These are phyloP conservation scores for Fistulifera pelliculosa DNA, from an alignment of 108 stramenopile species.

Conservation along the genomic window DNA sequence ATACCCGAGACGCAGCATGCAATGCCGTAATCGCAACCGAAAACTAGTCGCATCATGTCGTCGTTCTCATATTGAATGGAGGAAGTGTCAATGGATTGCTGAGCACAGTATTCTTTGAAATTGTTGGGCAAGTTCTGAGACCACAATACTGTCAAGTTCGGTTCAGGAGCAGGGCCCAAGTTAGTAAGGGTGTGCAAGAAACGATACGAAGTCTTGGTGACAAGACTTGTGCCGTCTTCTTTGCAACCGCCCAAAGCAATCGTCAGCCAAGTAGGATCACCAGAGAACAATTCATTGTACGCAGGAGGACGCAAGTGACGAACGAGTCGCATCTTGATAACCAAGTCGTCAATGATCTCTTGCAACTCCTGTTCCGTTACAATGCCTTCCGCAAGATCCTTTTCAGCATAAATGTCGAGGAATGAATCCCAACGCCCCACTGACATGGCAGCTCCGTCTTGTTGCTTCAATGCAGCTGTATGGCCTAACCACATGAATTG, in stretches of 20 bases:
- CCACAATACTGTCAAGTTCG: slow-evolving; percentile 62
- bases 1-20: slow-evolving; percentile 67
- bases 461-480: slow-evolving; percentile 56
- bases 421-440: slow-evolving; percentile 60
- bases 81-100: slow-evolving; percentile 40
- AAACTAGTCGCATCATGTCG: slow-evolving; percentile 52
- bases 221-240: slow-evolving; percentile 35
- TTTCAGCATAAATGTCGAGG: slow-evolving; percentile 47
- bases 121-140: slow-evolving; percentile 28
- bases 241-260: slow-evolving; percentile 44
- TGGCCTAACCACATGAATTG: slow-evolving; percentile 59
- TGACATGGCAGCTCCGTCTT: slow-evolving; percentile 69
- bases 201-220: slow-evolving; percentile 45
- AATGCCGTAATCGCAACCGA: slow-evolving; percentile 56
- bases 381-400: slow-evolving; percentile 34
- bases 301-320: slow-evolving; percentile 56
- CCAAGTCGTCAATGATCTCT: slow-evolving; percentile 38
- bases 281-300: slow-evolving; percentile 49
- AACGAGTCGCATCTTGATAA: slow-evolving; percentile 40
- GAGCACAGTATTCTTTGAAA: slow-evolving; percentile 55
- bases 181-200: slow-evolving; percentile 26
- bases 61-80: slow-evolving; percentile 55
- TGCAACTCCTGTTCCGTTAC: slow-evolving; percentile 48
- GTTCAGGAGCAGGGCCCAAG: slow-evolving; percentile 46
- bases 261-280: slow-evolving; percentile 60